phyloP scores from a whole-genome alignment of 208 protist genomes.

The Trichomonas tenax region DNA sequence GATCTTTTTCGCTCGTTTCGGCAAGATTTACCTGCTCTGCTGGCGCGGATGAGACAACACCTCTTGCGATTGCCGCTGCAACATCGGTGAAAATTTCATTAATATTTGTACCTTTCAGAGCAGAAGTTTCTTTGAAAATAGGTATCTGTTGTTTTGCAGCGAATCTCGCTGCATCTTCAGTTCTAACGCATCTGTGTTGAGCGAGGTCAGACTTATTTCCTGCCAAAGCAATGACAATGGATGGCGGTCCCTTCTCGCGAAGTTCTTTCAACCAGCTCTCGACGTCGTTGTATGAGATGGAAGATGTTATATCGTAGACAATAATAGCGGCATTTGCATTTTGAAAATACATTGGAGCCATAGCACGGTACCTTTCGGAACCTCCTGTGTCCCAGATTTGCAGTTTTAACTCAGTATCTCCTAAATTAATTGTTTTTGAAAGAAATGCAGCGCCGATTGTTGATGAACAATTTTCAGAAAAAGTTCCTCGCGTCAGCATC shows the following conservation, averaged over 20 bases:
- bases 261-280: constrained; percentile 92
- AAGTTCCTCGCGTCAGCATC: not conserved
- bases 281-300: constrained; percentile 81
- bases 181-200: not conserved
- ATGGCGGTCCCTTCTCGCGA: constrained; percentile 72
- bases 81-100: not conserved
- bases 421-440: not conserved
- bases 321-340: constrained; percentile 65
- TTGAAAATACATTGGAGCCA: constrained; percentile 19
- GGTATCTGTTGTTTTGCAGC: not conserved
- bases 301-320: constrained; percentile 95
- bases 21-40: not conserved
- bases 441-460: constrained; percentile 11
- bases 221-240: constrained; percentile 57
- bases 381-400: constrained; percentile 20
- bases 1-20: not conserved
- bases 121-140: constrained; percentile 15
- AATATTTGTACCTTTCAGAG: not conserved
- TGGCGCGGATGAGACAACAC: not conserved
- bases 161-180: not conserved
- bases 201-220: constrained; percentile 7
- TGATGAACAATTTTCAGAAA: not conserved
- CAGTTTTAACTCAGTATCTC: not conserved
- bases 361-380: not conserved
- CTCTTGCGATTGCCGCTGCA: not conserved